A percentile compares a stretch with the other conserved stretches of the same genome.
These are phyloP conservation scores for Lepiota brunneoincarnata DNA, from an alignment of 768 basidiomycete genomes.

Conservation along the genomic window DNA sequence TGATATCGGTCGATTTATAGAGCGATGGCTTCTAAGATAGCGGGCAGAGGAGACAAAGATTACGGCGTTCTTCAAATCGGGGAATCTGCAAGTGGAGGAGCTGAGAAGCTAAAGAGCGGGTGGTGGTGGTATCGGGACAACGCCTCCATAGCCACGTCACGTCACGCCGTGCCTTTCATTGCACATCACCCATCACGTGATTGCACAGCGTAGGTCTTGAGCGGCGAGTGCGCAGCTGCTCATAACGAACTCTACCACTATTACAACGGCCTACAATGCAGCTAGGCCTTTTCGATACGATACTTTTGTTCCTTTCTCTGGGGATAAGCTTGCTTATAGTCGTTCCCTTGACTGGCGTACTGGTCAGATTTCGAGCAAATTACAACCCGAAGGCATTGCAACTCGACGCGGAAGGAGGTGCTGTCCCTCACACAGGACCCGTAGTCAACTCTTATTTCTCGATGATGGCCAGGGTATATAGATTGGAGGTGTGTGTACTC, in stretches of 20 bases:
- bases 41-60: no score
- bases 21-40: no score
- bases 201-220: not conserved
- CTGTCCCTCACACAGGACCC: conserved; percentile 75
- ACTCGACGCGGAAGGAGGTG: conserved; percentile 72
- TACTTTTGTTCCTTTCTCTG: conserved; percentile 44
- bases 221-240: conserved; percentile 1
- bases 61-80: not conserved
- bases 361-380: conserved; percentile 79
- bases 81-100: not conserved
- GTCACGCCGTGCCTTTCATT: not conserved
- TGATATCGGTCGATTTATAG: no score
- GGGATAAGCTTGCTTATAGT: conserved; percentile 52
- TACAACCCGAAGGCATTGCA: conserved; percentile 85
- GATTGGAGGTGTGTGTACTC: conserved; percentile 57
- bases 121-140: conserved; percentile 4
- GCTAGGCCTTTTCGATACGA: conserved; percentile 31
- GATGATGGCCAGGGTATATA: conserved; percentile 70
- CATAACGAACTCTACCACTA: conserved; percentile 1
- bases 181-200: conserved; percentile 3
- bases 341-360: conserved; percentile 62
- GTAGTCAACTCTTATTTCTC: conserved; percentile 73
- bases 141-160: not conserved
- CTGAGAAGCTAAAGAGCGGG: not conserved
- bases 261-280: conserved; percentile 21